Evolutionary conservation across 768 basidiomycete species (phyloP).

Genomic region (Xanthoconium stramineum): DNA sequence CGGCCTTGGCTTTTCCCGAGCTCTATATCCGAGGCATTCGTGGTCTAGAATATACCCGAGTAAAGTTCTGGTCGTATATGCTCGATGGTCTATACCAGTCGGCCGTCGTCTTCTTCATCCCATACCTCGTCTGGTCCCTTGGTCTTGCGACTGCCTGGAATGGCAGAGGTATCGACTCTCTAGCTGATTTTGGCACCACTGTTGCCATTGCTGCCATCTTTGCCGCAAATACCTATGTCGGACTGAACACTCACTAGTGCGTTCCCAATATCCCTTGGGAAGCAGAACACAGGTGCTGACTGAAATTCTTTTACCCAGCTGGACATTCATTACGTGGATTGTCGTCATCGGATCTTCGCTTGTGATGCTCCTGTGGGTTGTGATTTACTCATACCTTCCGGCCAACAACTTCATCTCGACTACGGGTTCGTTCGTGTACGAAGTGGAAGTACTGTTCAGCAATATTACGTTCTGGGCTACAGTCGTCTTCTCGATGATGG

Average conservation of each 20-base stretch:
- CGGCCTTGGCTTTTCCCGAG: slow-evolving; percentile 88
- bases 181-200: slow-evolving; percentile 90
- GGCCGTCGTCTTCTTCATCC: slow-evolving; percentile 80
- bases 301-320: slow-evolving; percentile 41
- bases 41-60: slow-evolving; percentile 87
- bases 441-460: slow-evolving; percentile 70
- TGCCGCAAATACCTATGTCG: slow-evolving; percentile 86
- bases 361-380: slow-evolving; percentile 86
- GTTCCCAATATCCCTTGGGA: slow-evolving; percentile 34
- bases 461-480: slow-evolving; percentile 83
- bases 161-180: slow-evolving; percentile 72
- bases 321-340: slow-evolving; percentile 84
- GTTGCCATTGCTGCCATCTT: slow-evolving; percentile 85
- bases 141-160: slow-evolving; percentile 70
- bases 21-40: slow-evolving; percentile 95
- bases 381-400: slow-evolving; percentile 79
- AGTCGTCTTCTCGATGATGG: slow-evolving; percentile 61
- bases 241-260: slow-evolving; percentile 85
- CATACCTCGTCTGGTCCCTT: slow-evolving; percentile 69
- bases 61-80: slow-evolving; percentile 96
- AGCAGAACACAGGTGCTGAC: slow-evolving; percentile 3
- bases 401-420: slow-evolving; percentile 71
- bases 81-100: slow-evolving; percentile 93
- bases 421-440: slow-evolving; percentile 68
- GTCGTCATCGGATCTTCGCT: slow-evolving; percentile 75